Evolutionary conservation across 129 eudicot species (phyloP).

Genomic region (Arctium lappa): DNA sequence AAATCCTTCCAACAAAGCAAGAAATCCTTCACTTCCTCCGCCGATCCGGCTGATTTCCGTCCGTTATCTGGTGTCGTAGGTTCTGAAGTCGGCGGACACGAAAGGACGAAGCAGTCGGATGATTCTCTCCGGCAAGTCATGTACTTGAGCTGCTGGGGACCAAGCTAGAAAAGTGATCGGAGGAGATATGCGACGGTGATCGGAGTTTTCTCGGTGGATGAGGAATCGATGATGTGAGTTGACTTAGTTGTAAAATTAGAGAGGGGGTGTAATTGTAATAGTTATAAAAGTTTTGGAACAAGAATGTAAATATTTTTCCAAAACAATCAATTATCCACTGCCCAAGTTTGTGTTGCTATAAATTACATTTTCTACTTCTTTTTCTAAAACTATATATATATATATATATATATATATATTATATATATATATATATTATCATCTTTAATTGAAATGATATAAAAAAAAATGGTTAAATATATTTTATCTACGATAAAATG

Average conservation of each 20-base stretch:
- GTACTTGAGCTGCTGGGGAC: constrained; percentile 59
- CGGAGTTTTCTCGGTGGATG: constrained; percentile 30
- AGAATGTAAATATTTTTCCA: constrained; percentile 12
- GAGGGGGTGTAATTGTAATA: constrained; percentile 12
- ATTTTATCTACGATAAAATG: neutral
- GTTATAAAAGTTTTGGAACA: constrained; percentile 20
- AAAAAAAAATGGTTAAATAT: no score
- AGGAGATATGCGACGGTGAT: constrained; percentile 24
- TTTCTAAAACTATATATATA: no score
- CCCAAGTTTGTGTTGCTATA: neutral
- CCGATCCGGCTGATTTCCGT: constrained; percentile 40
- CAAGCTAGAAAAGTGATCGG: constrained; percentile 13
- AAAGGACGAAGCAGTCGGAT: constrained; percentile 27
- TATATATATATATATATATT: no score
- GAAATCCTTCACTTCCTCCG: constrained; percentile 19
- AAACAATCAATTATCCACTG: neutral
- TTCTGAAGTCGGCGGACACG: constrained; percentile 35
- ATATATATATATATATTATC: neutral
- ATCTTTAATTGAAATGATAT: neutral
- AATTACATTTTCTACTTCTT: neutral
- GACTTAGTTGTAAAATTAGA: constrained; percentile 7
- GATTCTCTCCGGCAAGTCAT: constrained; percentile 52
- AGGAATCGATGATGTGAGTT: constrained; percentile 32
- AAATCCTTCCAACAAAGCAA: constrained; percentile 36
- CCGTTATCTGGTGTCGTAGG: constrained; percentile 32